Evolutionary conservation across 164 flowering plant genomes (phyloP).

Genomic region (Buxus sempervirens): DNA sequence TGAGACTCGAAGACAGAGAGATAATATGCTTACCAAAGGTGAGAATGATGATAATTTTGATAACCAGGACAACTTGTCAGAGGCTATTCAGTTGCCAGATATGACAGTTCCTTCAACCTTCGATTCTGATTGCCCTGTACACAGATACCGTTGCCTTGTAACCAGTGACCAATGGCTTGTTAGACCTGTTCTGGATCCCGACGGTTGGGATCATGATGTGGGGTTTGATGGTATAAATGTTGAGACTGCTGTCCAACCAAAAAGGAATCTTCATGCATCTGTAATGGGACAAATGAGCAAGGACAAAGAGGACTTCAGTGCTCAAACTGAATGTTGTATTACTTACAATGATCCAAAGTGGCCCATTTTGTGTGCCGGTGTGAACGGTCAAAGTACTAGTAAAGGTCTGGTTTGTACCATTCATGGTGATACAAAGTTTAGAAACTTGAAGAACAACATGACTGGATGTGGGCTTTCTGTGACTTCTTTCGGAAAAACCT

Average conservation of each 20-base stretch:
- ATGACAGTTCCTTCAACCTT: slow-evolving; percentile 81
- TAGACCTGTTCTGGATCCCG: slow-evolving; percentile 86
- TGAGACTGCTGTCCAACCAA: slow-evolving; percentile 51
- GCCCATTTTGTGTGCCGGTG: slow-evolving; percentile 39
- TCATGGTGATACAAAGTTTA: slow-evolving; percentile 57
- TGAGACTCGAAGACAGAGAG: slow-evolving; percentile 38
- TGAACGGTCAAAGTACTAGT: slow-evolving; percentile 74
- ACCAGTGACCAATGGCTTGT: slow-evolving; percentile 65
- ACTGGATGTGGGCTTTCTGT: slow-evolving; percentile 73
- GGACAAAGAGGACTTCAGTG: slow-evolving; percentile 71
- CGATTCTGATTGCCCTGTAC: slow-evolving; percentile 61
- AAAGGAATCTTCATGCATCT: slow-evolving; percentile 42
- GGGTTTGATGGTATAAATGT: slow-evolving; percentile 93
- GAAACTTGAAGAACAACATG: slow-evolving; percentile 45
- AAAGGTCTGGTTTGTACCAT: slow-evolving; percentile 58
- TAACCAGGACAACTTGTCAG: slow-evolving; percentile 38
- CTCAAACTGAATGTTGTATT: slow-evolving; percentile 66
- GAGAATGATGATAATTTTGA: slow-evolving; percentile 35
- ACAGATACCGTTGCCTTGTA: slow-evolving; percentile 75
- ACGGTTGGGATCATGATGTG: slow-evolving; percentile 97
- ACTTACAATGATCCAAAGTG: slow-evolving; percentile 45
- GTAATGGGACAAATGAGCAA: slow-evolving; percentile 80
- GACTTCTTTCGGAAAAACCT: slow-evolving; percentile 58
- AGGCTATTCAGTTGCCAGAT: slow-evolving; percentile 66
- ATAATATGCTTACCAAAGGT: slow-evolving; percentile 26